These are phyloP conservation scores for Stellera chamaejasme DNA, from an alignment of 345 rosid genomes.

Conservation along the genomic window DNA sequence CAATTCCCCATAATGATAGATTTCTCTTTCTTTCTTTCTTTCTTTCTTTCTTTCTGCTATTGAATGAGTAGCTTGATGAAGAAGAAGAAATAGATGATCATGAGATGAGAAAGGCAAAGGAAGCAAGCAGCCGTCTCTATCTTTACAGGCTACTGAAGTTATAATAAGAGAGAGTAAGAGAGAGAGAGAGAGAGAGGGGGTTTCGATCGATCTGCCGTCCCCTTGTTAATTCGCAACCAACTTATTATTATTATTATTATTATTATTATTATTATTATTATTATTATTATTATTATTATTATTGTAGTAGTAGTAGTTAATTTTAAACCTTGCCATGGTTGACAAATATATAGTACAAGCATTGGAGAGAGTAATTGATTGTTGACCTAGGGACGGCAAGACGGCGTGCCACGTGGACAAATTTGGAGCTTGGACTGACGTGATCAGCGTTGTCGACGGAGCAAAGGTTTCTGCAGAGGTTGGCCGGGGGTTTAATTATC, in stretches of 20 bases:
- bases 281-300: no score
- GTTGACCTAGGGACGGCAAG: constrained; percentile 11
- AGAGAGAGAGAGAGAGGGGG: constrained; percentile 2
- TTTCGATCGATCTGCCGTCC: constrained; percentile 18
- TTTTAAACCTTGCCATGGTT: constrained; percentile 6
- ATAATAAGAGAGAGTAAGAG: constrained; percentile 4
- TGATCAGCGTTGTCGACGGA: constrained; percentile 21
- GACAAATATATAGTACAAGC: constrained; percentile 1
- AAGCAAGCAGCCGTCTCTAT: constrained; percentile 41
- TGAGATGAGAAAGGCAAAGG: constrained; percentile 16
- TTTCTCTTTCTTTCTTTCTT: constrained; percentile 2
- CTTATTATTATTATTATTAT: background rate
- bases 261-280: background rate
- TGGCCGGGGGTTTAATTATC: no score
- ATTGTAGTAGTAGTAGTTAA: constrained; percentile 7
- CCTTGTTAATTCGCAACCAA: constrained; percentile 18
- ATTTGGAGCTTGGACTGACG: constrained; percentile 18
- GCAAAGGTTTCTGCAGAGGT: constrained; percentile 14
- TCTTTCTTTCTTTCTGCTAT: background rate
- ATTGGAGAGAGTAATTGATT: no score
- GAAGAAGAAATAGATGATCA: constrained; percentile 6
- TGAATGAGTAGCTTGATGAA: no score
- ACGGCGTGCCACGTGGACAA: constrained; percentile 36
- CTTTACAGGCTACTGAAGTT: constrained; percentile 41
- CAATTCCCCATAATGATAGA: constrained; percentile 73